These are phyloP conservation scores for Hanseniaspora lachancei DNA, from an alignment of 805 yeast genomes.

Conservation along the genomic window DNA sequence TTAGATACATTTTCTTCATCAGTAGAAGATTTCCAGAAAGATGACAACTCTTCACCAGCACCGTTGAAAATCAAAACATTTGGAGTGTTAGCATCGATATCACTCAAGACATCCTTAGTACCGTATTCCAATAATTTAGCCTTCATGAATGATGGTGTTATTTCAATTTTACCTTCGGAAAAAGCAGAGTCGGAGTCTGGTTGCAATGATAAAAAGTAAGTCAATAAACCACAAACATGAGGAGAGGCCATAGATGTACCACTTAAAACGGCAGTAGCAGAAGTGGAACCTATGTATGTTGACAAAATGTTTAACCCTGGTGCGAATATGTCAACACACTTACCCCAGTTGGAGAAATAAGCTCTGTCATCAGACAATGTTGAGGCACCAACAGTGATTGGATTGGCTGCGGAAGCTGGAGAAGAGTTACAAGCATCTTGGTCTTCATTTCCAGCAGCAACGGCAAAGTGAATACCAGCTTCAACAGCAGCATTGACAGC, in stretches of 20 bases:
- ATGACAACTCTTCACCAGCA: constrained; percentile 58
- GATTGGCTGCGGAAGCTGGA: constrained; percentile 75
- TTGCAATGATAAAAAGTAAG: constrained; percentile 78
- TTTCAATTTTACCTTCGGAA: constrained; percentile 34
- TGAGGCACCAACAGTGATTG: constrained; percentile 92
- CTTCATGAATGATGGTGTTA: constrained; percentile 65
- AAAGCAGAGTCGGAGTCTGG: constrained; percentile 60
- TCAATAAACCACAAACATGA: constrained; percentile 80
- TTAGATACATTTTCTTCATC: constrained; percentile 4
- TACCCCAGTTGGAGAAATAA: constrained; percentile 87
- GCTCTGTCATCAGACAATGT: constrained; percentile 83
- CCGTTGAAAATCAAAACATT: constrained; percentile 69
- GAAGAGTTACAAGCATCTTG: constrained; percentile 86
- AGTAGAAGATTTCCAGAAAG: constrained; percentile 39
- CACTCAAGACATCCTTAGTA: constrained; percentile 45
- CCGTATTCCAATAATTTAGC: constrained; percentile 59
- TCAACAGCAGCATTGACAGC: constrained; percentile 84
- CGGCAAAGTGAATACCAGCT: constrained; percentile 84
- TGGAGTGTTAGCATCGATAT: constrained; percentile 62
- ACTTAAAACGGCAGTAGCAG: constrained; percentile 69
- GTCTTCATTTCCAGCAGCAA: constrained; percentile 92
- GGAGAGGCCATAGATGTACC: constrained; percentile 99
- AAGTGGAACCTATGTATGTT: constrained; percentile 63
- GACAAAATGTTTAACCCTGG: constrained; percentile 88
- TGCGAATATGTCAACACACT: constrained; percentile 91